Evolutionary conservation across 192 early-diverging fungal species (phyloP).

Genomic region (Rhizophagus clarus): DNA sequence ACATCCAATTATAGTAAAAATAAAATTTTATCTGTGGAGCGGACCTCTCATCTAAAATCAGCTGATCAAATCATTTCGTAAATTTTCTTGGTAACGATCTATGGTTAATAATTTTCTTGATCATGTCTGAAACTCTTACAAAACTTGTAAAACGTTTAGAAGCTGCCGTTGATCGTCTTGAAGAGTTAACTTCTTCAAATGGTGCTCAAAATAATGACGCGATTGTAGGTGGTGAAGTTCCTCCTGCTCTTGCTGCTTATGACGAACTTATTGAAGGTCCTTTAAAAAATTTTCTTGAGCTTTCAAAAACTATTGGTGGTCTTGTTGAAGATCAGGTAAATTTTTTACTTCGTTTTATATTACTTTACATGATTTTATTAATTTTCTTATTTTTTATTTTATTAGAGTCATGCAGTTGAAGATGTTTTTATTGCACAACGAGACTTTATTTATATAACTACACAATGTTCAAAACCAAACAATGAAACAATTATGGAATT

Average conservation of each 20-base stretch:
- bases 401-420: constrained; percentile 59
- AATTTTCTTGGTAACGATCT: not conserved
- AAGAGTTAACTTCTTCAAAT: constrained; percentile 72
- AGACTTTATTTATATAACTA: constrained; percentile 74
- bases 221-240: constrained; percentile 36
- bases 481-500: constrained; percentile 61
- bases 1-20: too few relatives aligned
- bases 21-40: too few relatives aligned
- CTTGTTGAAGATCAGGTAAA: constrained; percentile 60
- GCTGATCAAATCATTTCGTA: not conserved
- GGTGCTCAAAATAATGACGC: constrained; percentile 39
- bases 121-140: constrained; percentile 60
- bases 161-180: constrained; percentile 86
- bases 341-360: constrained; percentile 32
- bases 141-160: constrained; percentile 90
- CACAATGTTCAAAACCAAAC: constrained; percentile 75
- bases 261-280: constrained; percentile 52
- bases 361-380: not conserved
- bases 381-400: not conserved
- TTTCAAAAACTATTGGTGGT: constrained; percentile 55
- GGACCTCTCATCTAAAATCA: not conserved
- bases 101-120: not conserved
- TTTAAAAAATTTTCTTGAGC: constrained; percentile 48
- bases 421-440: constrained; percentile 70
- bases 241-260: constrained; percentile 55